phyloP scores from a whole-genome alignment of 208 protist genomes.

The Leishmania aethiopica region DNA sequence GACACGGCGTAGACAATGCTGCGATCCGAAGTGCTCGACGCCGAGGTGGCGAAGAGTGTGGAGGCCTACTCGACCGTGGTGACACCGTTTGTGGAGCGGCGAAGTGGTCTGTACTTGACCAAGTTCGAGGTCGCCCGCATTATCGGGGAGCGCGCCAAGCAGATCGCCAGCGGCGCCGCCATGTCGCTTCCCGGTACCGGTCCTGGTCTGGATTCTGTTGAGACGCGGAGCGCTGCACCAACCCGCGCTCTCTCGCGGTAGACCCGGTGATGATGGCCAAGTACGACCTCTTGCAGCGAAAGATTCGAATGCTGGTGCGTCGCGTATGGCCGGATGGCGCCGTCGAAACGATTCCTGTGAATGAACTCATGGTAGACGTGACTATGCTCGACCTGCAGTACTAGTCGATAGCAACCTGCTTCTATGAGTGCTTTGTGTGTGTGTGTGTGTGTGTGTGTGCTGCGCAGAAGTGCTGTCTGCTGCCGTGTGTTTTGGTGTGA shows the following conservation, averaged over 20 bases:
- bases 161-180: conserved; percentile 75
- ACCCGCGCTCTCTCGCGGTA: conserved; percentile 67
- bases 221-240: conserved; percentile 71
- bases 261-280: conserved; percentile 91
- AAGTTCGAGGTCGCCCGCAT: conserved; percentile 88
- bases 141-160: conserved; percentile 77
- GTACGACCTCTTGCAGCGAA: conserved; percentile 70
- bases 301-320: conserved; percentile 84
- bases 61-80: conserved; percentile 28
- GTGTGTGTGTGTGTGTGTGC: background rate
- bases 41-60: conserved; percentile 44
- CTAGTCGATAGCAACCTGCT: conserved; percentile 4
- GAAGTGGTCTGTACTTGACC: conserved; percentile 76
- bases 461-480: background rate
- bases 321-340: conserved; percentile 83
- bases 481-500: conserved; percentile 8
- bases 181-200: conserved; percentile 32
- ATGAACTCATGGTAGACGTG: conserved; percentile 76
- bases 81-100: conserved; percentile 70
- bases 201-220: conserved; percentile 39
- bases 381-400: conserved; percentile 66
- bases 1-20: conserved; percentile 31
- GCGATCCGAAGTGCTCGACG: conserved; percentile 66
- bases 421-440: no score
- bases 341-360: conserved; percentile 80